Conservation (phyloP, 2,329 filamentous ascomycete species). For the Didymella arachidicola region DNA sequence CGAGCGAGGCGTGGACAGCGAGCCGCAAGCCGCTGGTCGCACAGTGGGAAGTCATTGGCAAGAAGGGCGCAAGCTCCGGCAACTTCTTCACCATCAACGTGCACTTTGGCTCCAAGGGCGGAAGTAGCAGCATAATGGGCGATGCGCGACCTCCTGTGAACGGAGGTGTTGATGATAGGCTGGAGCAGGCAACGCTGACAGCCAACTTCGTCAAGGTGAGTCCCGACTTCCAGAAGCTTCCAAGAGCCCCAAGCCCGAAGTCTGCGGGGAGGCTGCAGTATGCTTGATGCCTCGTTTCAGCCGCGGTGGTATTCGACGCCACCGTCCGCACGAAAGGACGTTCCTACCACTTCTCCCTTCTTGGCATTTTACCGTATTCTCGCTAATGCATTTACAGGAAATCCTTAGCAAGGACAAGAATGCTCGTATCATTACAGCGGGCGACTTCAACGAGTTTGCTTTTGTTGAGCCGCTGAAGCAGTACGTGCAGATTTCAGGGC, state of each 20-base stretch:
- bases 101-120: slow-evolving; percentile 72
- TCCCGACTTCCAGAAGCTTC: slow-evolving; percentile 6
- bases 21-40: slow-evolving; percentile 74
- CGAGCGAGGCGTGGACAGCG: slow-evolving; percentile 65
- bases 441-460: slow-evolving; percentile 77
- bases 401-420: slow-evolving; percentile 65
- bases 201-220: slow-evolving; percentile 53
- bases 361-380: not conserved
- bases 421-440: slow-evolving; percentile 67
- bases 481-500: slow-evolving; percentile 62
- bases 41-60: slow-evolving; percentile 67
- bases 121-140: slow-evolving; percentile 69
- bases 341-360: not conserved
- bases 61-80: slow-evolving; percentile 52
- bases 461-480: slow-evolving; percentile 66
- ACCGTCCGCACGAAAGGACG: slow-evolving; percentile 26
- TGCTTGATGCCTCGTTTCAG: slow-evolving; percentile 17
- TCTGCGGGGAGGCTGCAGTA: slow-evolving; percentile 27
- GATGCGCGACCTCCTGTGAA: slow-evolving; percentile 73
- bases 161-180: slow-evolving; percentile 65
- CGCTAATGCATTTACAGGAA: slow-evolving; percentile 39
- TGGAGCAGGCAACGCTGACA: slow-evolving; percentile 65
- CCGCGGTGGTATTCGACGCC: slow-evolving; percentile 25
- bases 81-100: slow-evolving; percentile 75
- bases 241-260: slow-evolving; percentile 15